phyloP scores from a whole-genome alignment of 179 eudicot genomes.

The Pouteria campechiana region DNA sequence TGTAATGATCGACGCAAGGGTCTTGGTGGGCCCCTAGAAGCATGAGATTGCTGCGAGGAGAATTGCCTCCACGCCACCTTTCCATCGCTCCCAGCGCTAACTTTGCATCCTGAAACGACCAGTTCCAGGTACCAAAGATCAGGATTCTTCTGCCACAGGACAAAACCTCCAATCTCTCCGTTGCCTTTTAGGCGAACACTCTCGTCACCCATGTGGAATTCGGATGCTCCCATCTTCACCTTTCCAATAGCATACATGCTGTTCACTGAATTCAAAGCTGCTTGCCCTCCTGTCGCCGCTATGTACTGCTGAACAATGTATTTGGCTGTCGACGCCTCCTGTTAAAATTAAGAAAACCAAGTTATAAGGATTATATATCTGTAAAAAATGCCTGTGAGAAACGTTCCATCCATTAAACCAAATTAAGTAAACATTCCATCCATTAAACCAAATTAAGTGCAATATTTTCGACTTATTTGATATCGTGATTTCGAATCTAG shows the following conservation, averaged over 20 bases:
- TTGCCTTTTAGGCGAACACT: slow-evolving; percentile 1
- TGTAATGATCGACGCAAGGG: slow-evolving; percentile 64
- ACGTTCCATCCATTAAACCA: background rate
- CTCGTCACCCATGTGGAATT: slow-evolving; percentile 15
- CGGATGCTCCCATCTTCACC: slow-evolving; percentile 39
- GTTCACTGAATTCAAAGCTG: slow-evolving; percentile 20
- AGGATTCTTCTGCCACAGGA: slow-evolving; percentile 64
- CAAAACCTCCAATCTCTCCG: slow-evolving; percentile 46
- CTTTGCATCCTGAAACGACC: slow-evolving; percentile 46
- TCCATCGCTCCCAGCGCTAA: slow-evolving; percentile 60
- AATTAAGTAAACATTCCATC: background rate
- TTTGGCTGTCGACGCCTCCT: slow-evolving; percentile 60
- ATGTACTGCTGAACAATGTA: slow-evolving; percentile 63
- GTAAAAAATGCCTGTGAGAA: background rate
- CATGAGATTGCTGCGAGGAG: slow-evolving; percentile 26
- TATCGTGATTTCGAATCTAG: too few relatives aligned
- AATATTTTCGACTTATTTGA: too few relatives aligned
- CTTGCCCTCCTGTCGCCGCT: slow-evolving; percentile 59
- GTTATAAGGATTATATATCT: background rate
- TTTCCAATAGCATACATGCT: slow-evolving; percentile 70
- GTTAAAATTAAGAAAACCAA: too few relatives aligned
- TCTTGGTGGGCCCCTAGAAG: slow-evolving; percentile 48
- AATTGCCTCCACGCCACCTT: slow-evolving; percentile 55
- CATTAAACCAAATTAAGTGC: background rate
- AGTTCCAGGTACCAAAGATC: slow-evolving; percentile 58